Evolutionary conservation across 306 rosid species (phyloP).

Genomic region (Begonia fuchsioides): DNA sequence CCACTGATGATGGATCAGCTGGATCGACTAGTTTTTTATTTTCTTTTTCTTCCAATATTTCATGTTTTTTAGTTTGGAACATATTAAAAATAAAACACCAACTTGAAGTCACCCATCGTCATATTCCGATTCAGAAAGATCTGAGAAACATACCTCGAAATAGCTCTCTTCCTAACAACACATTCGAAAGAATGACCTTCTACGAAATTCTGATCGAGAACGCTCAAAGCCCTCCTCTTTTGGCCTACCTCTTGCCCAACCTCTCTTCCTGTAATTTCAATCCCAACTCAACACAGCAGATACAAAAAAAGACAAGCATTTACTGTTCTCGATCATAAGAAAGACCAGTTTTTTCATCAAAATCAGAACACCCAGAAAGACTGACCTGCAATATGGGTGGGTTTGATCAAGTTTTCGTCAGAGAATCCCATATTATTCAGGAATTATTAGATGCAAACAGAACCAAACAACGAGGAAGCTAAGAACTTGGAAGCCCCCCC

Average conservation of each 20-base stretch:
- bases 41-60: constrained; percentile 17
- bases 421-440: constrained; percentile 33
- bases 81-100: background rate
- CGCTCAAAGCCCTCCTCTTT: constrained; percentile 62
- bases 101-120: no score
- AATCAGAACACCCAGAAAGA: background rate
- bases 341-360: background rate
- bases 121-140: background rate
- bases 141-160: constrained; percentile 36
- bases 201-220: constrained; percentile 42
- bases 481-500: constrained; percentile 7
- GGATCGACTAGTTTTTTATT: constrained; percentile 90
- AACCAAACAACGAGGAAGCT: constrained; percentile 1
- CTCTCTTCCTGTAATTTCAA: constrained; percentile 33
- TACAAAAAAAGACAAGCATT: no score
- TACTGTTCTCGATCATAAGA: no score
- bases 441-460: constrained; percentile 1
- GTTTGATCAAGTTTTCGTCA: constrained; percentile 45
- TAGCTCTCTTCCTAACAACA: constrained; percentile 69
- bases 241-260: constrained; percentile 37
- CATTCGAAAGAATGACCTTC: constrained; percentile 52
- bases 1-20: constrained; percentile 80
- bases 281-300: constrained; percentile 4
- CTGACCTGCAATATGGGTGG: constrained; percentile 14
- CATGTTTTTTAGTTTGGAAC: constrained; percentile 32